Conservation (phyloP, 495 filamentous ascomycete genomes). For the Opeltia flavorubescens region DNA sequence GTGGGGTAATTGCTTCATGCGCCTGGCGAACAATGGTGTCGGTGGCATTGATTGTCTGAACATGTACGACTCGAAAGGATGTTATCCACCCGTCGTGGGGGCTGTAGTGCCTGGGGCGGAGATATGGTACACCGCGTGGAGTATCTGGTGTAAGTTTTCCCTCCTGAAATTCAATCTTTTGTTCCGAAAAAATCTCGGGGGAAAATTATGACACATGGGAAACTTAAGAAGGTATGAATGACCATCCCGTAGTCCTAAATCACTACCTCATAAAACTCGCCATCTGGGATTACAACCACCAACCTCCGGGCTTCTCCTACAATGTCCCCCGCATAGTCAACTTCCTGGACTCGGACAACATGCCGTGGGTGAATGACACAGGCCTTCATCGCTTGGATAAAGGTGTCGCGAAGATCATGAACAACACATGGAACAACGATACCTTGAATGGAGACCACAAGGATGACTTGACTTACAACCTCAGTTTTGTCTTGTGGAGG, state of each 20-base stretch:
- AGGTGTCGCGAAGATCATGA: conserved; percentile 1
- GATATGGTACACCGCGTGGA: not conserved
- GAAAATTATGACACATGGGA: too few species aligned
- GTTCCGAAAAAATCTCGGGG: too few species aligned
- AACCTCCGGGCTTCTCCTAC: not conserved
- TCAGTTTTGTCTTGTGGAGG: not conserved
- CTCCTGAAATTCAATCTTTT: not conserved
- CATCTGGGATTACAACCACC: not conserved
- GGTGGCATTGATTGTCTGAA: not conserved
- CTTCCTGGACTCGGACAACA: not conserved
- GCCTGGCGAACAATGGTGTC: not conserved
- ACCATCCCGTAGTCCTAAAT: not conserved
- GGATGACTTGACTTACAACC: not conserved
- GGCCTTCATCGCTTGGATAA: conserved; percentile 1
- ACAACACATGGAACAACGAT: not conserved
- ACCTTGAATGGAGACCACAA: not conserved
- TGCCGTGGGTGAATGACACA: not conserved
- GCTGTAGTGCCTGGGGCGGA: not conserved
- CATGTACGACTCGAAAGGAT: not conserved
- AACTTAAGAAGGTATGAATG: too few species aligned
- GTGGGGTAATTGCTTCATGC: conserved; percentile 4
- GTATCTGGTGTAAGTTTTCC: not conserved
- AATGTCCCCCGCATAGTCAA: not conserved
- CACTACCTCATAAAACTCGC: not conserved
- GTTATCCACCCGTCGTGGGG: not conserved